A percentile compares a stretch with the other conserved stretches of the same genome.
Evolutionary conservation across 306 rosid species (phyloP).

Genomic region (Cicer bijugum): DNA sequence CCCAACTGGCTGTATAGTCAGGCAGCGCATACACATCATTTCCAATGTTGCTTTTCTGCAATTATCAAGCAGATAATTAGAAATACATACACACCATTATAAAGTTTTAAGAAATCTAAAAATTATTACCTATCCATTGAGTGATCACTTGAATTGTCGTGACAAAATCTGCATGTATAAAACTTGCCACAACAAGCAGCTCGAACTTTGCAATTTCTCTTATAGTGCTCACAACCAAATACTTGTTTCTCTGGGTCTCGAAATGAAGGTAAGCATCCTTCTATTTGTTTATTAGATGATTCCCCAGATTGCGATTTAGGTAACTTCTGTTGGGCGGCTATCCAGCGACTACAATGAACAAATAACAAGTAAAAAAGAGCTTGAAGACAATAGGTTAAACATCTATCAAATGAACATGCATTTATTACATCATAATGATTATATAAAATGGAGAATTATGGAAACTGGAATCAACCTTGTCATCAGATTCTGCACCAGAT

Average conservation of each 20-base stretch:
- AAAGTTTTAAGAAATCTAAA: conserved; percentile 31
- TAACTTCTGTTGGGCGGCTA: conserved; percentile 93
- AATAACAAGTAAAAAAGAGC: conserved; percentile 40
- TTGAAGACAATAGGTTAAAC: conserved; percentile 37
- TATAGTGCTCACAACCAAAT: conserved; percentile 97
- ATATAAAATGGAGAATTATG: conserved; percentile 33
- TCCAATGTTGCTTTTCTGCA: conserved; percentile 88
- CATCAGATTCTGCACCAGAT: conserved; percentile 98
- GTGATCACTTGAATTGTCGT: conserved; percentile 97
- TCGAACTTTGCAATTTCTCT: conserved; percentile 95
- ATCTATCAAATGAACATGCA: conserved; percentile 32
- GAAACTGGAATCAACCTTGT: conserved; percentile 69
- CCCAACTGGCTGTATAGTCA: conserved; percentile 83
- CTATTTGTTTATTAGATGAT: conserved; percentile 69
- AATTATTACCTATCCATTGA: conserved; percentile 89
- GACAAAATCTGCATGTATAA: conserved; percentile 96
- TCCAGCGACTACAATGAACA: conserved; percentile 82
- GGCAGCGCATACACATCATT: conserved; percentile 96
- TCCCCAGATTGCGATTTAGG: conserved; percentile 70
- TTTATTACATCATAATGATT: conserved; percentile 36
- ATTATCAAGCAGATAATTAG: conserved; percentile 46
- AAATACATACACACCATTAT: conserved; percentile 1
- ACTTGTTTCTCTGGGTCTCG: conserved; percentile 67
- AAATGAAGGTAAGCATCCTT: conserved; percentile 69
- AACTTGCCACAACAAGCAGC: conserved; percentile 97